These are phyloP conservation scores for Penicillium parvum DNA, from an alignment of 495 filamentous ascomycete genomes.

Conservation along the genomic window DNA sequence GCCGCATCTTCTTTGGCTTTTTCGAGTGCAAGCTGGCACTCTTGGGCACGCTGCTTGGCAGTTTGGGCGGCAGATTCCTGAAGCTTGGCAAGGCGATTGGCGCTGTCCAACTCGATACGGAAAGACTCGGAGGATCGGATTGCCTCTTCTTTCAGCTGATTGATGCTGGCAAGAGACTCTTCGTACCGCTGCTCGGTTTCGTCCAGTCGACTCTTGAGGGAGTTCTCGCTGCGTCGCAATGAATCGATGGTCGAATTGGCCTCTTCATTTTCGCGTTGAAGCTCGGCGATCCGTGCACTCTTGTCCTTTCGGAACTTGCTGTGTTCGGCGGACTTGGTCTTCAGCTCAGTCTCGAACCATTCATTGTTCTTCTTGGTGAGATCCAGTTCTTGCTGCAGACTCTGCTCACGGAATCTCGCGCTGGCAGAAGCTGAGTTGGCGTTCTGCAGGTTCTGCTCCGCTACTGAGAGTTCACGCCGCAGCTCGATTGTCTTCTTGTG, in stretches of 20 bases:
- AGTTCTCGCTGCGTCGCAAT: constrained; percentile 71
- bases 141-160: constrained; percentile 78
- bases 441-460: constrained; percentile 77
- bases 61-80: constrained; percentile 79
- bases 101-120: constrained; percentile 73
- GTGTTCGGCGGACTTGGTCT: constrained; percentile 78
- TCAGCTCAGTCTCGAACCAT: constrained; percentile 84
- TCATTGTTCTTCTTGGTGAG: constrained; percentile 82
- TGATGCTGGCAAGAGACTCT: constrained; percentile 71
- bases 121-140: constrained; percentile 76
- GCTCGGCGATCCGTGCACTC: constrained; percentile 73
- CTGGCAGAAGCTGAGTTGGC: constrained; percentile 71
- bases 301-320: constrained; percentile 95
- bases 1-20: constrained; percentile 75
- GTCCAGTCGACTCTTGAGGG: constrained; percentile 71
- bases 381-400: constrained; percentile 82
- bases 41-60: constrained; percentile 72
- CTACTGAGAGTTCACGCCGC: constrained; percentile 68
- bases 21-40: constrained; percentile 72
- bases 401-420: constrained; percentile 82
- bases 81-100: constrained; percentile 75
- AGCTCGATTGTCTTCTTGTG: constrained; percentile 84
- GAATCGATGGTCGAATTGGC: constrained; percentile 68
- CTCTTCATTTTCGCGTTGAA: constrained; percentile 87
- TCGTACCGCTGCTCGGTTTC: constrained; percentile 84